phyloP scores from a whole-genome alignment of 306 rosid species.

The Acacia crassicarpa region DNA sequence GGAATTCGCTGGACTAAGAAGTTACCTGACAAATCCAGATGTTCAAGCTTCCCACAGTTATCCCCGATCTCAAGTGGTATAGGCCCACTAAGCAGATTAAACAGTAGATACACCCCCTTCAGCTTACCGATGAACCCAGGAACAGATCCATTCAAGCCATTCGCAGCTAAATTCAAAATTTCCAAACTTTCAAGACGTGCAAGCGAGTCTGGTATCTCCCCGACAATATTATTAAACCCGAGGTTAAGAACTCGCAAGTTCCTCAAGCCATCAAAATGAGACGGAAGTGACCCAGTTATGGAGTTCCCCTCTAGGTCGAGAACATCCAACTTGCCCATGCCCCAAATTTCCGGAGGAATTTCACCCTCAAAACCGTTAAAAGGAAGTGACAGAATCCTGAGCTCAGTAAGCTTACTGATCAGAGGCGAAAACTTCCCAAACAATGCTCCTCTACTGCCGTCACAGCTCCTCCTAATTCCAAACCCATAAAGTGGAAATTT shows the following conservation, averaged over 20 bases:
- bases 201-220: conserved; percentile 62
- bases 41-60: conserved; percentile 74
- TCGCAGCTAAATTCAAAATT: conserved; percentile 74
- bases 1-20: conserved; percentile 56
- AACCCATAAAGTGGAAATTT: conserved; percentile 75
- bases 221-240: conserved; percentile 68
- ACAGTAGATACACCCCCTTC: conserved; percentile 62
- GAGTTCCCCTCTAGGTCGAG: conserved; percentile 85
- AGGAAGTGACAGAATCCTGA: conserved; percentile 68
- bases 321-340: conserved; percentile 69
- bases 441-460: conserved; percentile 45
- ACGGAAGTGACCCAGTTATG: conserved; percentile 54
- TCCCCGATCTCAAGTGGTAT: conserved; percentile 72
- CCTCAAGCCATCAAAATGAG: conserved; percentile 31
- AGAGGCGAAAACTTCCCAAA: conserved; percentile 55
- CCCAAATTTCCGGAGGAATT: conserved; percentile 65
- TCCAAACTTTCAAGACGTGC: conserved; percentile 44
- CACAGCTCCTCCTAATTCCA: conserved; percentile 65
- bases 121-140: conserved; percentile 69
- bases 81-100: conserved; percentile 55
- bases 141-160: conserved; percentile 65
- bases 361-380: conserved; percentile 68
- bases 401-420: conserved; percentile 64
- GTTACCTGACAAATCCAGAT: conserved; percentile 84
- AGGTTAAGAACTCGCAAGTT: conserved; percentile 69